Evolutionary conservation across 306 rosid genomes (phyloP).

Genomic region (Pterocarpus macrocarpus): DNA sequence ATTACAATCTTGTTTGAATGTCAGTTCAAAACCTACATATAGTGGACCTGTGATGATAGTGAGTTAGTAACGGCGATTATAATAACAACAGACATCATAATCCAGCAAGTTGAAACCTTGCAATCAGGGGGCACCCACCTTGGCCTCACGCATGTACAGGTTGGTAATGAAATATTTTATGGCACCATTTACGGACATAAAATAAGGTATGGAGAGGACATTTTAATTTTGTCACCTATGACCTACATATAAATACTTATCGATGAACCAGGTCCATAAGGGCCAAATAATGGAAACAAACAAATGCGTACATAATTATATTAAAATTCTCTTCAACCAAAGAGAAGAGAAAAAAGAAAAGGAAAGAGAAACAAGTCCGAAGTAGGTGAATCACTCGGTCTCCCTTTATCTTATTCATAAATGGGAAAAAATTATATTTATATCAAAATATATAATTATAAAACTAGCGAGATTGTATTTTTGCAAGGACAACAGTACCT

Average conservation of each 20-base stretch:
- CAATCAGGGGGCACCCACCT: conserved; percentile 50
- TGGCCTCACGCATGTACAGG: conserved; percentile 53
- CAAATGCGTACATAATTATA: conserved; percentile 27
- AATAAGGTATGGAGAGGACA: conserved; percentile 49
- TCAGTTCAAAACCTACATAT: conserved; percentile 1
- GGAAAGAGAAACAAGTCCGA: not conserved
- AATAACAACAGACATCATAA: conserved; percentile 23
- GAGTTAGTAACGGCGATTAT: conserved; percentile 14
- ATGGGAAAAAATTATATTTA: not conserved
- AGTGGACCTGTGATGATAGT: conserved; percentile 38
- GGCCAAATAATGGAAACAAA: conserved; percentile 31
- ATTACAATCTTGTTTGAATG: conserved; percentile 20
- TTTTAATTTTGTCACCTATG: conserved; percentile 43
- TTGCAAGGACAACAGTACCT: conserved; percentile 55
- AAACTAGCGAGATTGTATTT: not conserved
- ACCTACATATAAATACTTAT: not conserved
- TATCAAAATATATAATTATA: not conserved
- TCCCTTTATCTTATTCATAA: not conserved
- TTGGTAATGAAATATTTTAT: conserved; percentile 49
- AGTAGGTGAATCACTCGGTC: not conserved
- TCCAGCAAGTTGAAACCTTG: conserved; percentile 42
- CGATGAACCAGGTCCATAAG: not conserved
- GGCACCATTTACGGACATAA: conserved; percentile 15
- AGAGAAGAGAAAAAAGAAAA: not conserved
- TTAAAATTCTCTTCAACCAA: conserved; percentile 18